Base-by-base conservation (phyloP, 1,284 basidiomycete species). In the Irpex sp. region DNA sequence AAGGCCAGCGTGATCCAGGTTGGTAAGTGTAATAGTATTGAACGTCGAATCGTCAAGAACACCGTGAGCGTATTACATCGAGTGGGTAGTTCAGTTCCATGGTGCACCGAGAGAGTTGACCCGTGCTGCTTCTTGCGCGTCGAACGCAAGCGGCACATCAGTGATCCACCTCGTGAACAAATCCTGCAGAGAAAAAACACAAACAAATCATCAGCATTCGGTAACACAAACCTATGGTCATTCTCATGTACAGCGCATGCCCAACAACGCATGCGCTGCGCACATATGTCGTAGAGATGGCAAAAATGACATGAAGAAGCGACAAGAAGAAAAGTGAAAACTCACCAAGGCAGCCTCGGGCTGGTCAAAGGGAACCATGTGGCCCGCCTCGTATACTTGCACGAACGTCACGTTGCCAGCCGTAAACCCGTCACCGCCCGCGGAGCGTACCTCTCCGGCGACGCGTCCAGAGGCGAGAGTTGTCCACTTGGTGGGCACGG, bases 281-380 rank as follows among this genome's bases (percentile, higher is more conserved):
- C n/a, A n/a, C n/a, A n/a, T n/a, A n/a, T n/a, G n/a, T n/a, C n/a
- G n/a, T n/a, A n/a, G n/a, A n/a, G n/a, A n/a, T n/a, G n/a, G n/a
- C n/a, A n/a, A n/a, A n/a, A n/a, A n/a, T n/a, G n/a, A n/a, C n/a
- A n/a, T n/a, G n/a, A n/a, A n/a, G n/a, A n/a, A n/a, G n/a, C n/a
- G n/a, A n/a, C n/a, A n/a, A n/a, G n/a, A n/a, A n/a, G n/a, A n/a
- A n/a, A n/a, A n/a, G n/a, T n/a, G n/a, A n/a, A n/a, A n/a, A n/a
- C n/a, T n/a, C n/a, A n/a, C n/a, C 65, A 82, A 75, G 58, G 91
- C 85, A 51, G 84, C 90, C 67, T 88, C 88, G 0, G 91, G 88
- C 69, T 94, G 91, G 73, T 96, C 90, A 68, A 82, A 86, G 4
- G 92, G 91, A 12, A 90, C 90, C 91, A 93, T 92, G 71, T 93